phyloP scores from a whole-genome alignment of 1,284 basidiomycete species.

The Cryptococcus floricola region DNA sequence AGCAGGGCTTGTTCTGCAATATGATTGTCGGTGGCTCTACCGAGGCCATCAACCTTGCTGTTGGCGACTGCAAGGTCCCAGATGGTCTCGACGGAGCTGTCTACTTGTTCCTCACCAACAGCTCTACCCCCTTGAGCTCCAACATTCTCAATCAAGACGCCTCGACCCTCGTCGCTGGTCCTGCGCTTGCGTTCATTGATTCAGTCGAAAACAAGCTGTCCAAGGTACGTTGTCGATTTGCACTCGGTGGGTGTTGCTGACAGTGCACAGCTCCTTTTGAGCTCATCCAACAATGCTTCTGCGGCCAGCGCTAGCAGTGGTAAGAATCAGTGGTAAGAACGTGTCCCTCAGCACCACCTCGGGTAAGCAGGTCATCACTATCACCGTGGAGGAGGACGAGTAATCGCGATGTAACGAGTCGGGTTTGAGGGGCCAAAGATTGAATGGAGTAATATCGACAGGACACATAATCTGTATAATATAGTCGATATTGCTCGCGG shows the following conservation, averaged over 20 bases:
- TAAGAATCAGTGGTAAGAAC: too few relatives aligned
- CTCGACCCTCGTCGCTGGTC: constrained; percentile 62
- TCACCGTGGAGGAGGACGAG: too few relatives aligned
- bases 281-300: not conserved
- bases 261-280: constrained; percentile 2
- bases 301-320: not conserved
- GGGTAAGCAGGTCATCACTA: constrained; percentile 8
- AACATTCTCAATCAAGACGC: constrained; percentile 62
- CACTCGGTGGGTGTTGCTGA: not conserved
- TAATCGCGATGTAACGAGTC: too few relatives aligned
- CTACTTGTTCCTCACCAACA: constrained; percentile 64
- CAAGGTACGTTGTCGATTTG: not conserved
- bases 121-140: constrained; percentile 58
- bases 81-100: constrained; percentile 47
- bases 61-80: constrained; percentile 36
- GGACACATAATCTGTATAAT: too few relatives aligned
- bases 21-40: constrained; percentile 66
- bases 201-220: constrained; percentile 3
- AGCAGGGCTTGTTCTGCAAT: constrained; percentile 64
- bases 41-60: constrained; percentile 58
- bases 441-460: too few relatives aligned
- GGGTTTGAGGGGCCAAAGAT: too few relatives aligned
- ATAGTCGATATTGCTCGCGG: too few relatives aligned
- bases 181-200: constrained; percentile 15
- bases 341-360: not conserved